phyloP scores from a whole-genome alignment of 176 grass and related monocot species.

The Eragrostis curvula region DNA sequence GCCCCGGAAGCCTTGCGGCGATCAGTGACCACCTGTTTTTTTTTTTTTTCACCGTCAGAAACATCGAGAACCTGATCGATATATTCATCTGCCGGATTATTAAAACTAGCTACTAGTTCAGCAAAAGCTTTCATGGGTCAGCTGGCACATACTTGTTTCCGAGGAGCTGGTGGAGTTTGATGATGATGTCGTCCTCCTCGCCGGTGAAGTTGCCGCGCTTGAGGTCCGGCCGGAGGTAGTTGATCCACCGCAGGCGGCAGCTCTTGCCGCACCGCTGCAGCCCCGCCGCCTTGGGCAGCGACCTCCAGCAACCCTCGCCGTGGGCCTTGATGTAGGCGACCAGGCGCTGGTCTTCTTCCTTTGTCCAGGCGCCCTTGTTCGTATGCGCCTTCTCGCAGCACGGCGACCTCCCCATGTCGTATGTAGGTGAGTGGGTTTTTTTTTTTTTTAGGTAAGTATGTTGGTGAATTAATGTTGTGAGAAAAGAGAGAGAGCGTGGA shows the following conservation, averaged over 20 bases:
- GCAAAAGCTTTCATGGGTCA: not conserved
- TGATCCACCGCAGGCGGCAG: constrained; percentile 87
- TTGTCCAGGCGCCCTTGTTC: constrained; percentile 96
- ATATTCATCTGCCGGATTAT: not conserved
- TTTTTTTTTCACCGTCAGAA: not conserved
- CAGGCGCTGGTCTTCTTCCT: constrained; percentile 87
- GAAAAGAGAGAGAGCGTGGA: constrained; percentile 2
- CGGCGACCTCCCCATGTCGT: constrained; percentile 76
- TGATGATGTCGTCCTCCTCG: constrained; percentile 81
- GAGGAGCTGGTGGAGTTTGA: constrained; percentile 78
- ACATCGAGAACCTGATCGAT: not conserved
- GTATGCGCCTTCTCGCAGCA: constrained; percentile 96
- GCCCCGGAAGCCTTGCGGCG: constrained; percentile 67
- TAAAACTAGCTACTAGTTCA: not conserved
- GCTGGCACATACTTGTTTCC: constrained; percentile 65
- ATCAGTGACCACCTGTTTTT: constrained; percentile 79
- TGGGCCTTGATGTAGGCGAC: constrained; percentile 78
- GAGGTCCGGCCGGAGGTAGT: constrained; percentile 80
- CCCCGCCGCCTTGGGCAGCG: constrained; percentile 84
- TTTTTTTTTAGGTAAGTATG: too few species aligned
- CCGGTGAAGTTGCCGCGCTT: constrained; percentile 90
- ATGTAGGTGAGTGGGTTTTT: too few species aligned
- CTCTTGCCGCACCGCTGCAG: constrained; percentile 84
- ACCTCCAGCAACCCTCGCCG: constrained; percentile 88
- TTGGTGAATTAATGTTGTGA: too few species aligned